These are phyloP conservation scores for Kwoniella newhampshirensis DNA, from an alignment of 768 basidiomycete species.

Conservation along the genomic window DNA sequence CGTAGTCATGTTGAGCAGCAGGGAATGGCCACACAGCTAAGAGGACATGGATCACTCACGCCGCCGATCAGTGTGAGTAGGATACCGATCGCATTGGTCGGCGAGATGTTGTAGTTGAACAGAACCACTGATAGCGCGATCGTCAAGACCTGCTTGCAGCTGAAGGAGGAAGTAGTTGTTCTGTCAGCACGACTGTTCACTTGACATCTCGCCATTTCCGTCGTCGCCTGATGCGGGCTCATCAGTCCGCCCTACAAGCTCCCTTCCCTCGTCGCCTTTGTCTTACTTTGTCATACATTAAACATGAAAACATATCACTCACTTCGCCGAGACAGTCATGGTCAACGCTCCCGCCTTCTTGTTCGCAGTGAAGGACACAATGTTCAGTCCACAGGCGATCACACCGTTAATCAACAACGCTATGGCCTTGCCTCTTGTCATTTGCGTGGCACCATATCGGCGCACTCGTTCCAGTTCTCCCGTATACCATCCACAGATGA, in stretches of 20 bases:
- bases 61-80: constrained; percentile 80
- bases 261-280: too few relatives aligned
- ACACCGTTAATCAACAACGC: constrained; percentile 73
- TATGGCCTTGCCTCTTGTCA: constrained; percentile 57
- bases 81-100: constrained; percentile 79
- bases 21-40: neutral
- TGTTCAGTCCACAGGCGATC: constrained; percentile 88
- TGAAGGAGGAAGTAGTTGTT: constrained; percentile 13
- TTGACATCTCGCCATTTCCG: constrained; percentile 14
- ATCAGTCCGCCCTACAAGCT: too few relatives aligned
- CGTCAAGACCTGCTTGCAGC: constrained; percentile 87
- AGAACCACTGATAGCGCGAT: constrained; percentile 77
- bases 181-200: too few relatives aligned
- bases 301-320: constrained; percentile 16
- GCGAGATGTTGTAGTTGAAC: constrained; percentile 78
- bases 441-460: constrained; percentile 57
- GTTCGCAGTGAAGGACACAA: constrained; percentile 95
- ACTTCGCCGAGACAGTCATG: constrained; percentile 54
- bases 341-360: constrained; percentile 72
- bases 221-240: too few relatives aligned
- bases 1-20: neutral
- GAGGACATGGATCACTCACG: constrained; percentile 60
- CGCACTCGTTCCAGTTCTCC: constrained; percentile 75
- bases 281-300: too few relatives aligned
- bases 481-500: constrained; percentile 69